phyloP scores from a whole-genome alignment of 225 moss, liverwort and hornwort genomes.

The Bryum argenteum region DNA sequence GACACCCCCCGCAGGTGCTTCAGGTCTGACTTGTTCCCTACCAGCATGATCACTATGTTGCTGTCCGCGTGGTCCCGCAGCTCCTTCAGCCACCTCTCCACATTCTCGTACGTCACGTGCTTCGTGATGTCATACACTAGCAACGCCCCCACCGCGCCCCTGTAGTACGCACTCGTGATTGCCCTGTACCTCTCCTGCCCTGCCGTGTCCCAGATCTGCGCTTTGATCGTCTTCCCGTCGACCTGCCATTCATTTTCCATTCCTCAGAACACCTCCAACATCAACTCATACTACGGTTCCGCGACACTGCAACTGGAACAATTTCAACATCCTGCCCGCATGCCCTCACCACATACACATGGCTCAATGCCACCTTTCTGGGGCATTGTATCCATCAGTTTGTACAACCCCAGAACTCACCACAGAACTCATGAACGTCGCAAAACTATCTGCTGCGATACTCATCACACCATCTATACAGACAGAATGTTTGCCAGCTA shows the following conservation, averaged over 20 bases:
- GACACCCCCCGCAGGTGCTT: slow-evolving; percentile 78
- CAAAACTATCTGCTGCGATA: neutral
- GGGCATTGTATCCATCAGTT: neutral
- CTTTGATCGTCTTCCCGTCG: slow-evolving; percentile 80
- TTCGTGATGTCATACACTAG: slow-evolving; percentile 82
- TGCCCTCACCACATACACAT: neutral
- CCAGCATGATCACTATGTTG: slow-evolving; percentile 57
- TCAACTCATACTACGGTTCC: neutral
- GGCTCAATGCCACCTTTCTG: neutral
- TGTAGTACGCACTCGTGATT: slow-evolving; percentile 81
- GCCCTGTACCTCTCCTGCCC: slow-evolving; percentile 89
- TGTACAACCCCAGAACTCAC: neutral
- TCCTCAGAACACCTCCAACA: neutral
- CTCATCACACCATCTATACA: too few relatives aligned
- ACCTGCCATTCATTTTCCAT: neutral
- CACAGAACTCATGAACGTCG: too few relatives aligned
- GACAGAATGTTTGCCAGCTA: neutral
- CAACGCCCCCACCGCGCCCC: slow-evolving; percentile 79
- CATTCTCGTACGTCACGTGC: slow-evolving; percentile 82
- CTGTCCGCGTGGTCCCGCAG: slow-evolving; percentile 76
- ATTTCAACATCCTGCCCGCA: neutral
- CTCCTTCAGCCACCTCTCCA: slow-evolving; percentile 84
- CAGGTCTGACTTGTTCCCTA: slow-evolving; percentile 60
- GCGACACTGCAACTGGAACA: neutral
- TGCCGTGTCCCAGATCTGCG: slow-evolving; percentile 84